phyloP scores from a whole-genome alignment of 805 yeast genomes.

The Myxozyma lipomycoides region DNA sequence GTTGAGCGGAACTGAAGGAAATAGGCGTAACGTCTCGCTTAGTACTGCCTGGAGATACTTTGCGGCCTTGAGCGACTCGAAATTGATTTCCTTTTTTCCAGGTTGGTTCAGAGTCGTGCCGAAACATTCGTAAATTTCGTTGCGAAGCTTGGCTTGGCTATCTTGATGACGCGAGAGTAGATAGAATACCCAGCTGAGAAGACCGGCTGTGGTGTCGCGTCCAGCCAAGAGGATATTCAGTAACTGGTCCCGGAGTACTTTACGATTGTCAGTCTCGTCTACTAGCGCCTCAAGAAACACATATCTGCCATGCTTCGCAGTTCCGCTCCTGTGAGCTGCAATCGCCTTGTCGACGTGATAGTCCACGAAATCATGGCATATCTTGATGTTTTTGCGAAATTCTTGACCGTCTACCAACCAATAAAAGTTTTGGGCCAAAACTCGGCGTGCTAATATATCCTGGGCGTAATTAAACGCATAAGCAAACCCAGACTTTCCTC shows the following conservation, averaged over 20 bases:
- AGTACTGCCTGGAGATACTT: constrained; percentile 47
- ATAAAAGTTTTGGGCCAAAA: constrained; percentile 28
- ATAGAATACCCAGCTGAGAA: constrained; percentile 45
- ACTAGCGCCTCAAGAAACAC: constrained; percentile 49
- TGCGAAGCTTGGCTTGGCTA: constrained; percentile 38
- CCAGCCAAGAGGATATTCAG: constrained; percentile 52
- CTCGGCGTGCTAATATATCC: constrained; percentile 22
- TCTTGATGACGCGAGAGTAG: constrained; percentile 44
- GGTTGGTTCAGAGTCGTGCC: constrained; percentile 32
- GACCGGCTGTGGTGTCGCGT: constrained; percentile 53
- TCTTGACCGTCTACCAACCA: constrained; percentile 28
- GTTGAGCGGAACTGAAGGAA: constrained; percentile 51
- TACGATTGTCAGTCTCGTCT: constrained; percentile 48
- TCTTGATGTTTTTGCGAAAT: constrained; percentile 36
- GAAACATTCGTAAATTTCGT: constrained; percentile 39
- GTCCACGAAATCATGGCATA: constrained; percentile 40
- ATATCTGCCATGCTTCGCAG: constrained; percentile 40
- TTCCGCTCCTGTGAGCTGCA: constrained; percentile 2
- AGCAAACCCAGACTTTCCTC: constrained; percentile 27
- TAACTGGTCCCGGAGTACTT: constrained; percentile 48
- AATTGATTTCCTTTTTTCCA: constrained; percentile 36
- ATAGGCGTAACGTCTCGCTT: constrained; percentile 49
- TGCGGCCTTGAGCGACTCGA: constrained; percentile 49
- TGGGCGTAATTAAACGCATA: constrained; percentile 30
- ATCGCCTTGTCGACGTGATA: constrained; percentile 43